Evolutionary conservation across 73 alveolate genomes (phyloP).

Genomic region (Tetrahymena malaccensis): DNA sequence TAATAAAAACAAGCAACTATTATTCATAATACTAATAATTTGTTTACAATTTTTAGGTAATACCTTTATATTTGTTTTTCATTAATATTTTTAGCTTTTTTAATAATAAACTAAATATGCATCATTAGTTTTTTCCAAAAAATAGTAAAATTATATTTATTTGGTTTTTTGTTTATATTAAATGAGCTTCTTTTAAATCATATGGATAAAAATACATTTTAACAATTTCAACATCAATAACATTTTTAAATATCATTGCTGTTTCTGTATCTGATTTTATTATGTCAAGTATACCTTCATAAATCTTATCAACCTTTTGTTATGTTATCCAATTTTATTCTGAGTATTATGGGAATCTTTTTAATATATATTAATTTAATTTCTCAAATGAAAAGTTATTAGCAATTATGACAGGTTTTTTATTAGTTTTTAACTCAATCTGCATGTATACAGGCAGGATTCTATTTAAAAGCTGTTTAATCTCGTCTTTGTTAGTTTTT

Average conservation of each 20-base stretch:
- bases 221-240: background rate
- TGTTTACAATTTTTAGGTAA: background rate
- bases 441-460: background rate
- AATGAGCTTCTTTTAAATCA: background rate
- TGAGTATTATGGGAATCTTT: background rate
- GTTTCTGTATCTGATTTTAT: background rate
- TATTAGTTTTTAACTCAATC: background rate
- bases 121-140: background rate
- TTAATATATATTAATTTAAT: background rate
- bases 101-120: no score
- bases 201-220: background rate
- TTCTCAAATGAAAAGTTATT: background rate
- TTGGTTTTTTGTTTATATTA: background rate
- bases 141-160: background rate
- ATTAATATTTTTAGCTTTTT: no score
- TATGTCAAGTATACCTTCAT: background rate
- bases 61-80: no score
- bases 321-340: background rate
- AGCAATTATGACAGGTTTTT: background rate
- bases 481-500: no score
- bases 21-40: no score
- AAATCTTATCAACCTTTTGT: background rate
- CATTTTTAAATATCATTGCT: background rate
- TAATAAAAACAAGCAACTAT: no score
- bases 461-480: no score